Conservation (phyloP, 179 eudicot species). For the Vitellaria paradoxa region DNA sequence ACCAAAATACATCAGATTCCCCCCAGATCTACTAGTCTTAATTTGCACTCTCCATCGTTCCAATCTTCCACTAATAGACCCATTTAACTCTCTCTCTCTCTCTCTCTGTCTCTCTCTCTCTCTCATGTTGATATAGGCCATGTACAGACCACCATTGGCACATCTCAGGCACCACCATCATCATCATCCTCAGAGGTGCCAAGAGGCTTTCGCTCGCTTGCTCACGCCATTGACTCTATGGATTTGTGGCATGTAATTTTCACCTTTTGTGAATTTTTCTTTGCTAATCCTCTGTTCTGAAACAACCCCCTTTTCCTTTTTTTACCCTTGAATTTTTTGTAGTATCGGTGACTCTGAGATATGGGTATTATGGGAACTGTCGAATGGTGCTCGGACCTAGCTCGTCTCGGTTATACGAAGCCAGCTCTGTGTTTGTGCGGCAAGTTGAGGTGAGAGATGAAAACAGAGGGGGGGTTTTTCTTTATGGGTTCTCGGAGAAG, state of each 20-base stretch:
- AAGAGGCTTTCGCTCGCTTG: constrained; percentile 20
- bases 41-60: neutral
- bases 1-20: neutral
- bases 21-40: constrained; percentile 16
- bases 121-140: constrained; percentile 2
- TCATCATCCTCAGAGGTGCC: constrained; percentile 23
- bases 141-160: constrained; percentile 26
- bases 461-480: constrained; percentile 28
- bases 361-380: constrained; percentile 33
- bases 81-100: neutral
- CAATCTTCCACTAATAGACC: neutral
- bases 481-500: constrained; percentile 32
- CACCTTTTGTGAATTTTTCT: neutral
- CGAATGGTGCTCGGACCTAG: constrained; percentile 43
- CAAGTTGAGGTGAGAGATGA: constrained; percentile 29
- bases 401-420: constrained; percentile 33
- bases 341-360: constrained; percentile 39
- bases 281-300: constrained; percentile 3
- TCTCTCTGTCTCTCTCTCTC: neutral
- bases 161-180: constrained; percentile 12
- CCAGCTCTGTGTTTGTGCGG: constrained; percentile 35
- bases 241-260: constrained; percentile 53
- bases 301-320: neutral
- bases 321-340: constrained; percentile 9
- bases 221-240: constrained; percentile 37